phyloP scores from a whole-genome alignment of 2,329 filamentous ascomycete species.

The Amylocarpus encephaloides region DNA sequence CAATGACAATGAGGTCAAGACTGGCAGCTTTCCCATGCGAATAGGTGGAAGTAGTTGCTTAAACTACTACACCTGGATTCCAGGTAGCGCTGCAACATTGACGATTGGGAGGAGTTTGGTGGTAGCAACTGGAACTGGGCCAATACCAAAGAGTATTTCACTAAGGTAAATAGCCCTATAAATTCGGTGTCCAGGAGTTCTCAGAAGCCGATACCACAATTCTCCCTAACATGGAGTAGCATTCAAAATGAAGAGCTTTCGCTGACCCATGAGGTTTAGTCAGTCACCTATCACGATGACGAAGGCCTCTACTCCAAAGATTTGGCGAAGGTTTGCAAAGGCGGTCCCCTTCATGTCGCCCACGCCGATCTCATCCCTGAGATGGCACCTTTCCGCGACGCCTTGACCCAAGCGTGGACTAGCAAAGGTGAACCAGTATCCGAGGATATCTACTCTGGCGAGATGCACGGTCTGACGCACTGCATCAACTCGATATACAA shows the following conservation, averaged over 20 bases:
- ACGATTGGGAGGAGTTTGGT: conserved; percentile 41
- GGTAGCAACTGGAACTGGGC: conserved; percentile 51
- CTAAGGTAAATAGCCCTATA: conserved; percentile 34
- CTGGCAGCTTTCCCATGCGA: background rate
- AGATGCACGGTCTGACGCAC: conserved; percentile 47
- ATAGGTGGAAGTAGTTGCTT: conserved; percentile 43
- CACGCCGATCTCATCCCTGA: conserved; percentile 50
- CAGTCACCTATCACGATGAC: conserved; percentile 53
- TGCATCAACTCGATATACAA: conserved; percentile 52
- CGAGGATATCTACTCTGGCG: conserved; percentile 50
- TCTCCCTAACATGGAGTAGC: background rate
- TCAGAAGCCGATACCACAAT: background rate
- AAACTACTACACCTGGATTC: conserved; percentile 62
- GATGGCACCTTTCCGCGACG: conserved; percentile 44
- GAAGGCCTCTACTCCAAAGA: conserved; percentile 38
- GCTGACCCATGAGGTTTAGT: conserved; percentile 1
- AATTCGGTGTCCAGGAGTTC: background rate
- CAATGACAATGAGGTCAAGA: background rate
- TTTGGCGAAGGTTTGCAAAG: conserved; percentile 44
- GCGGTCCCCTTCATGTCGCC: conserved; percentile 47
- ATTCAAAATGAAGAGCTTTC: background rate
- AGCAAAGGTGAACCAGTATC: conserved; percentile 44
- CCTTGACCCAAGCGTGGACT: conserved; percentile 45
- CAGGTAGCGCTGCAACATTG: conserved; percentile 49
- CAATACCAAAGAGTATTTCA: conserved; percentile 42